Evolutionary conservation across 106 monocot genomes (phyloP).

Genomic region (Dioscorea dumetorum): DNA sequence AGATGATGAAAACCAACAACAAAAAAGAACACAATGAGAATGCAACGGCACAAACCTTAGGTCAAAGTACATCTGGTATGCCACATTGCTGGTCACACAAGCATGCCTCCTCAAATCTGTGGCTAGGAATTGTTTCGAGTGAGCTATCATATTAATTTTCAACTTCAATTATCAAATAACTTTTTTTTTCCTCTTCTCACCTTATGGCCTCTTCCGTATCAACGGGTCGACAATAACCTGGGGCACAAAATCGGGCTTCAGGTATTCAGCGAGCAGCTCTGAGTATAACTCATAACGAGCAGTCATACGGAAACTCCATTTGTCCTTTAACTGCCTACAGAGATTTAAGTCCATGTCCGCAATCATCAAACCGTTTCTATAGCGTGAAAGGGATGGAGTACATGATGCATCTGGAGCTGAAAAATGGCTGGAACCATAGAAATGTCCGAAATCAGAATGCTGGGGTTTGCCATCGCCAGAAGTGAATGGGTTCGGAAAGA

Average conservation of each 20-base stretch:
- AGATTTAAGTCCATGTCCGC: conserved; percentile 94
- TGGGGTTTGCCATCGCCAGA: conserved; percentile 92
- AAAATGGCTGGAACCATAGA: conserved; percentile 86
- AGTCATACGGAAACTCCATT: conserved; percentile 97
- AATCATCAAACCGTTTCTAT: conserved; percentile 67
- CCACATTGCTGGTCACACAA: no score
- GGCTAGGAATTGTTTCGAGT: no score
- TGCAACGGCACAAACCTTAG: no score
- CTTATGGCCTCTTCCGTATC: conserved; percentile 22
- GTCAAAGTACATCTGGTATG: no score
- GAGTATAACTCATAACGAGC: conserved; percentile 78
- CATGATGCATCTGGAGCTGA: conserved; percentile 86
- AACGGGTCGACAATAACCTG: conserved; percentile 74
- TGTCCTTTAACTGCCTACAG: conserved; percentile 84
- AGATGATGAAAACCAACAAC: no score
- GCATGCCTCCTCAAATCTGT: no score
- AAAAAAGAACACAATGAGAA: no score
- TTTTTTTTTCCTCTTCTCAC: neutral
- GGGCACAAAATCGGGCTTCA: conserved; percentile 57
- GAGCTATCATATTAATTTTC: no score
- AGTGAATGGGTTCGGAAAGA: conserved; percentile 87
- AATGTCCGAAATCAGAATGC: conserved; percentile 84
- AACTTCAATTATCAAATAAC: no score
- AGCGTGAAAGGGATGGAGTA: conserved; percentile 72
- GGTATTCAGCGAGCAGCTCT: conserved; percentile 39